phyloP scores from a whole-genome alignment of 163 green algal genomes.

The Chloroidium sp. region DNA sequence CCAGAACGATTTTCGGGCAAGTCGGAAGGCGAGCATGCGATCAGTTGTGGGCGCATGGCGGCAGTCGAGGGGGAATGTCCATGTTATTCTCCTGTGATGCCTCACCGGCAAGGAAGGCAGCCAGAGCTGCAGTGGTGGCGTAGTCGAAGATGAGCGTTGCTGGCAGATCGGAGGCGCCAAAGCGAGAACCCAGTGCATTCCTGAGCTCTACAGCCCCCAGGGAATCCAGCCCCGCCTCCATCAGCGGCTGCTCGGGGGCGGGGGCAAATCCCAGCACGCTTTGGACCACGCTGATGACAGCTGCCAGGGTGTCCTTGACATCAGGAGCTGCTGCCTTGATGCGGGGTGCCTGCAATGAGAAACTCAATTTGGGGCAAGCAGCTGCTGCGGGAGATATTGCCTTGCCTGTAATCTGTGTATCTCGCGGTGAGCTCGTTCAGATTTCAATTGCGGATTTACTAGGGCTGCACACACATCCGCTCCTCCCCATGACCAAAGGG shows the following conservation, averaged over 20 bases:
- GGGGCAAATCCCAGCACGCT: neutral
- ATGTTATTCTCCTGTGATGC: neutral
- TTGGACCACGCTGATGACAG: neutral
- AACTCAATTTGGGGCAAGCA: no score
- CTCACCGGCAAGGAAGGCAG: neutral
- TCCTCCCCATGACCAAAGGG: no score
- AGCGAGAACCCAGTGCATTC: slow-evolving; percentile 50
- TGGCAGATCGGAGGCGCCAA: slow-evolving; percentile 50
- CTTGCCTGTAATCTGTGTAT: no score
- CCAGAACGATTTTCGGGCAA: no score
- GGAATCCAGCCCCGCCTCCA: slow-evolving; percentile 77
- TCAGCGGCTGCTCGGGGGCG: slow-evolving; percentile 57
- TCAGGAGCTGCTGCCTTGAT: no score
- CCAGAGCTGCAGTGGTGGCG: slow-evolving; percentile 52
- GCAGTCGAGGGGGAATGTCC: neutral
- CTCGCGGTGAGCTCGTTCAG: no score
- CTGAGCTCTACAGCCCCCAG: slow-evolving; percentile 77
- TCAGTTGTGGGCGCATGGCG: no score
- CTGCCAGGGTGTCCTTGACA: neutral
- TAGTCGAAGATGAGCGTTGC: slow-evolving; percentile 82
- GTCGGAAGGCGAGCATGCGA: no score
- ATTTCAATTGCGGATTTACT: no score
- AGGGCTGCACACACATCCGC: no score
- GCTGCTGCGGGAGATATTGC: no score
- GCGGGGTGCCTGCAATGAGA: no score